Evolutionary conservation across 768 basidiomycete species (phyloP).

Genomic region (Tulasnella sp.): DNA sequence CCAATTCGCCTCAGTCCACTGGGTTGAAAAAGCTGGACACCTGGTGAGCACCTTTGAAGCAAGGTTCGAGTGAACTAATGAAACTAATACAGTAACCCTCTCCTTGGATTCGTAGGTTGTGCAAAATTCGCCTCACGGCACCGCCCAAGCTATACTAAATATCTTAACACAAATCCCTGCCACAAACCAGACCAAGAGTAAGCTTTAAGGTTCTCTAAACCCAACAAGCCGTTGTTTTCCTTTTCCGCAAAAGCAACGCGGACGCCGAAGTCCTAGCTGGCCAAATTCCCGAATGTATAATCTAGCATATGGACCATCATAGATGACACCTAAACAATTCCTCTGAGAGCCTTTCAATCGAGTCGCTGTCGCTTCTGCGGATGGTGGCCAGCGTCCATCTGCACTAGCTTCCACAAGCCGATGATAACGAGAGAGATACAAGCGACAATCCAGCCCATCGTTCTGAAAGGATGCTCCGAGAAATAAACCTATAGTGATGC

Average conservation of each 20-base stretch:
- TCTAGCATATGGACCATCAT: not conserved
- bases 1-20: slow-evolving; percentile 1
- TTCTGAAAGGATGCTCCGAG: not conserved
- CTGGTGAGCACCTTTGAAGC: not conserved
- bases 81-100: not conserved
- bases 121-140: slow-evolving; percentile 1
- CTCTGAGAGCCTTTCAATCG: not conserved
- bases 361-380: slow-evolving; percentile 5
- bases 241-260: not conserved
- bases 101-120: not conserved
- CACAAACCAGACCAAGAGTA: not conserved
- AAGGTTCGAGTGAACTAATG: not conserved
- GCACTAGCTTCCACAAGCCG: slow-evolving; percentile 11
- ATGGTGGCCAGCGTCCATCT: not conserved
- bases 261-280: not conserved
- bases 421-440: slow-evolving; percentile 10
- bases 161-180: not conserved
- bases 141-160: not conserved
- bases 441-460: not conserved
- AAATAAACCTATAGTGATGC: not conserved
- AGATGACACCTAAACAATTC: not conserved
- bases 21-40: slow-evolving; percentile 4
- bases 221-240: not conserved
- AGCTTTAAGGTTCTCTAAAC: not conserved
- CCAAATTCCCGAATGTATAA: not conserved